Evolutionary conservation across 257 asterid genomes (phyloP), one percentile per base, ranked within the genome.

Genomic region (Paulownia fortunei): DNA sequence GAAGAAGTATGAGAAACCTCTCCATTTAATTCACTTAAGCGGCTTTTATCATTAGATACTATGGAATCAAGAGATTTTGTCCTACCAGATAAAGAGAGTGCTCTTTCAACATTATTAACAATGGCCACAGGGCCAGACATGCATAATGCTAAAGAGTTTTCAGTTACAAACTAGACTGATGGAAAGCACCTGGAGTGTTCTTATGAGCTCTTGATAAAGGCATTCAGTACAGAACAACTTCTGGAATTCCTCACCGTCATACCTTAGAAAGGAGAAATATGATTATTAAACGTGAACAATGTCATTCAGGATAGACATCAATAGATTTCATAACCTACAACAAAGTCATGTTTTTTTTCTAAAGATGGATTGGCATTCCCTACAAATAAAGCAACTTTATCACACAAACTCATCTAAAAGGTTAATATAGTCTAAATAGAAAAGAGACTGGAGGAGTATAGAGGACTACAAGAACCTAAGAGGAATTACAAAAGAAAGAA

Each of bases 41-140:
- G 58, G 69, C 56, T 74, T 78, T 79, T 85, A 34, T 88, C 94
- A 70, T 69, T 83, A 49, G 83, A 51, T 42, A 83, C 47, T 24
- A 52, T 26, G 23, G 84, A 72, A 78, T 82, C 92, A 19, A 89
- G 84, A 59, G 97, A 93, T 72, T 66, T 85, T 55, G 92, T 83
- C 85, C 94, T 86, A 55, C 82, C 85, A 8, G 96, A 83, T 73
- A 93, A 78, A 72, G 93, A 84, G 81, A 83, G 82, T 34, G 81
- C 86, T 81, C 85, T 81, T 82, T 83, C 92, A 79, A 81, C 85
- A 67, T 77, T 80, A 74, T 79, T 86, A 72, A 76, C 89, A 74
- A 76, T 83, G 86, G 93, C 89, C 97, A 65, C 92, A 71, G 85
- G 89, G 80, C 88, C 95, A 93, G 99, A 89, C 99, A 96, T 96